These are phyloP conservation scores for Drechmeria coniospora DNA, from an alignment of 2,329 filamentous ascomycete genomes.

Conservation along the genomic window DNA sequence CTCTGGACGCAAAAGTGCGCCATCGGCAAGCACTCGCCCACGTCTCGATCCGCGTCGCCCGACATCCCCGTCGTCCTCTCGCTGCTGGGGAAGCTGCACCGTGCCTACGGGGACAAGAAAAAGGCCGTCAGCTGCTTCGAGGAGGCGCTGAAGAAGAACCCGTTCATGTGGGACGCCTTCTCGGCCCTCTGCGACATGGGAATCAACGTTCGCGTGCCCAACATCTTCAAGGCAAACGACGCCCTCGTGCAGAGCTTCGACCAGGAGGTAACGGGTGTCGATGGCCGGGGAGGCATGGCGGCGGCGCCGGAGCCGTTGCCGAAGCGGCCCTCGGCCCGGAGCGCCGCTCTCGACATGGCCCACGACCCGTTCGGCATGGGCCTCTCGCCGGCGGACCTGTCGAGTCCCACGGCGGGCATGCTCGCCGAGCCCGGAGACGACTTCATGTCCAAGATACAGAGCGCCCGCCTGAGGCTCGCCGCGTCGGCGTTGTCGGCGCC, in stretches of 20 bases:
- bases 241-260: conserved; percentile 32
- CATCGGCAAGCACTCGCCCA: conserved; percentile 73
- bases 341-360: conserved; percentile 18
- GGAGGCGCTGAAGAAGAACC: conserved; percentile 75
- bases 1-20: conserved; percentile 61
- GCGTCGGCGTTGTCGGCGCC: no score
- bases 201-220: conserved; percentile 63
- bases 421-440: conserved; percentile 33
- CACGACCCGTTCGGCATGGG: conserved; percentile 38
- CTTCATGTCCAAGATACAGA: conserved; percentile 40
- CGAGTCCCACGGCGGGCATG: conserved; percentile 25
- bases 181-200: conserved; percentile 77
- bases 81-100: conserved; percentile 75
- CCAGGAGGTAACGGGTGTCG: conserved; percentile 12
- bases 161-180: conserved; percentile 98
- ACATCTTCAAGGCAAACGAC: conserved; percentile 68
- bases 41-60: conserved; percentile 55
- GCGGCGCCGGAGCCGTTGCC: conserved; percentile 22
- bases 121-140: conserved; percentile 79
- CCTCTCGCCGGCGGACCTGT: conserved; percentile 23
- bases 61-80: conserved; percentile 76
- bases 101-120: conserved; percentile 65
- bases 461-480: conserved; percentile 30
- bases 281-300: conserved; percentile 20
- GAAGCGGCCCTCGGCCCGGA: conserved; percentile 26